Percentiles rank a stretch among this genome's conserved stretches.
Conservation (phyloP, 2,329 filamentous ascomycete species). For the Aspergillus pseudonomiae region DNA sequence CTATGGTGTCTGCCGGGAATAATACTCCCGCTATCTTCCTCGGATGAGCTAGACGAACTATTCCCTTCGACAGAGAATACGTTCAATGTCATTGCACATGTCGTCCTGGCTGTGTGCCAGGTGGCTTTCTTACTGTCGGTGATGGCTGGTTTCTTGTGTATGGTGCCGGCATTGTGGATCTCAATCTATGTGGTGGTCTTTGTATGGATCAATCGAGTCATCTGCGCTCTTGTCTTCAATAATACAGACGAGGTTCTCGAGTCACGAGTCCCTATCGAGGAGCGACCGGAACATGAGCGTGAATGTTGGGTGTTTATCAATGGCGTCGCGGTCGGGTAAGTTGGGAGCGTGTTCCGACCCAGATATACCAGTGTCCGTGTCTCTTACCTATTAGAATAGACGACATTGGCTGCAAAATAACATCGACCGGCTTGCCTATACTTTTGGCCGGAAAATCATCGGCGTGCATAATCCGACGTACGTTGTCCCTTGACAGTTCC, state of each 20-base stretch:
- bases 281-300: constrained; percentile 49
- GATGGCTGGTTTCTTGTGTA: constrained; percentile 52
- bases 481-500: not conserved
- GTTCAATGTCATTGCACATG: constrained; percentile 60
- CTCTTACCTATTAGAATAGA: constrained; percentile 22
- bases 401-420: constrained; percentile 71
- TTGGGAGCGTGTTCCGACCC: constrained; percentile 45
- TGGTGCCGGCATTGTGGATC: constrained; percentile 42
- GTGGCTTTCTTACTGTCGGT: constrained; percentile 62
- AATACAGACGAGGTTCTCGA: constrained; percentile 55
- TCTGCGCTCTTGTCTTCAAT: constrained; percentile 41
- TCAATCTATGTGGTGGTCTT: constrained; percentile 31
- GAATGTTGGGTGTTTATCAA: constrained; percentile 84
- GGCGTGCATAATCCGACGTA: constrained; percentile 77
- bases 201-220: constrained; percentile 31
- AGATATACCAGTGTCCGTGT: not conserved
- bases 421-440: constrained; percentile 70
- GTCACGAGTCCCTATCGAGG: constrained; percentile 24
- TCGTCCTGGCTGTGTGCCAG: constrained; percentile 63
- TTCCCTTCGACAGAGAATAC: constrained; percentile 61
- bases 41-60: constrained; percentile 65
- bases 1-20: constrained; percentile 57
- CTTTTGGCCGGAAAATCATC: constrained; percentile 70
- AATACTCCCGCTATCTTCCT: constrained; percentile 61
- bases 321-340: constrained; percentile 58